Base-by-base conservation (phyloP, 345 rosid genomes). In the Lepidium aucheri region DNA sequence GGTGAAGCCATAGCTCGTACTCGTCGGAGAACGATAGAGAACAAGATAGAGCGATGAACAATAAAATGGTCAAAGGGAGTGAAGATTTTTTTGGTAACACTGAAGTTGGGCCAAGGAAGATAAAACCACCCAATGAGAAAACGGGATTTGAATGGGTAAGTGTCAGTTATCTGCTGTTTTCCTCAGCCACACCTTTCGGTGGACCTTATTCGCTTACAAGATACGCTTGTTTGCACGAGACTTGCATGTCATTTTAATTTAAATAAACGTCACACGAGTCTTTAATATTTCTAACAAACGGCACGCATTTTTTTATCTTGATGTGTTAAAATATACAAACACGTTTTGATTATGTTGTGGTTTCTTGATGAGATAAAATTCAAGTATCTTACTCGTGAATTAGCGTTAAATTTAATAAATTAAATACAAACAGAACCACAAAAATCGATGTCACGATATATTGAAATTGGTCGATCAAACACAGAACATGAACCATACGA, bases 1-100 rank as follows among this genome's bases (percentile, higher is more conserved):
- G 83, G 88, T 14, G 84, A 55, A 60, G 92, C 86, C 98, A 93
- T 93, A 36, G 80, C 51, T 72, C 51, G 12, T 1, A 4, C 8
- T 43, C 34, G 36, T 61, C 7, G 16, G 53, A 15, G 11, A 28
- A 16, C 43, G 51, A 30, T 51, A 58, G 64, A 64, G 16, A 33
- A 26, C 30, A 26, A 26, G 15, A 50, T 13, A 44, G 43, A 55
- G 60, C 9, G 63, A 43, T 39, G 46, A 42, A 24, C 5, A 11
- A 22, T 34, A 34, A 49, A 59, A 22, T 60, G 73, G 51, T 67
- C 49, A 60, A 65, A 15, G 57, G 7, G 28, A 24, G 20, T 13
- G 52, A 50, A 40, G 45, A 32, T 44, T 50, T 15, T 53, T 34
- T 6, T 38, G 15, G 35, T 55, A 38, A 8, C 64, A 30, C 17